Conservation (phyloP, 176 grass and related monocot species). For the Oropetium thomaeum region DNA sequence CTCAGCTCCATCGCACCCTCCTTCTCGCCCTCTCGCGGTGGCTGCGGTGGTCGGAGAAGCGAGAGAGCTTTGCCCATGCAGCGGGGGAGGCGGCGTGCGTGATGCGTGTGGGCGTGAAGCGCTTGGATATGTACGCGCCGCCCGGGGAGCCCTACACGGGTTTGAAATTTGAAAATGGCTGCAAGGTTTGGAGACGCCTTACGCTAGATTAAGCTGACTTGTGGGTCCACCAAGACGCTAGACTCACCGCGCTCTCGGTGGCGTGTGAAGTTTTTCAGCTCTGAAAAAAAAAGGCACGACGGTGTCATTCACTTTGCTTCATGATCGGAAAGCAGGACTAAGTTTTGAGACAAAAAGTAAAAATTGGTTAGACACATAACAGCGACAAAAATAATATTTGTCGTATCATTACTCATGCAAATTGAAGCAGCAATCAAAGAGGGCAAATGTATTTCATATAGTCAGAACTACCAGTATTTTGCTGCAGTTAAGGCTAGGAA, state of each 20-base stretch:
- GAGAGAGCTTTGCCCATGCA: slow-evolving; percentile 59
- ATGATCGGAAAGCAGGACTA: background rate
- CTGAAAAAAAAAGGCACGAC: slow-evolving; percentile 4
- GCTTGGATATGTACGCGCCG: slow-evolving; percentile 38
- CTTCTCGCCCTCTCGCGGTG: slow-evolving; percentile 9
- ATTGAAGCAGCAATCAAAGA: background rate
- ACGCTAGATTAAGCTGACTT: background rate
- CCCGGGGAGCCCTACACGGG: background rate
- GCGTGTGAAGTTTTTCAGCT: background rate
- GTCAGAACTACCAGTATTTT: background rate
- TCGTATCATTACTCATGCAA: background rate
- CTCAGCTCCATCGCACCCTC: slow-evolving; percentile 38
- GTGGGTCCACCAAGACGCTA: background rate
- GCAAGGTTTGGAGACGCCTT: background rate
- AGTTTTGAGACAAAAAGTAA: background rate
- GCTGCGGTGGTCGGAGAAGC: slow-evolving; percentile 34
- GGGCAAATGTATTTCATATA: background rate
- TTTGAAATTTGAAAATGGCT: slow-evolving; percentile 61
- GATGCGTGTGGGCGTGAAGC: slow-evolving; percentile 5
- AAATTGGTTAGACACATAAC: background rate
- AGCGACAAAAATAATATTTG: background rate
- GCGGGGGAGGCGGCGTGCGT: slow-evolving; percentile 31
- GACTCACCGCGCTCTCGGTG: background rate
- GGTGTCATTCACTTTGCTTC: background rate
- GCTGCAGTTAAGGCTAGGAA: background rate